Base-by-base conservation (phyloP, 1,284 basidiomycete genomes). In the Leccinum cinnamomeum region DNA sequence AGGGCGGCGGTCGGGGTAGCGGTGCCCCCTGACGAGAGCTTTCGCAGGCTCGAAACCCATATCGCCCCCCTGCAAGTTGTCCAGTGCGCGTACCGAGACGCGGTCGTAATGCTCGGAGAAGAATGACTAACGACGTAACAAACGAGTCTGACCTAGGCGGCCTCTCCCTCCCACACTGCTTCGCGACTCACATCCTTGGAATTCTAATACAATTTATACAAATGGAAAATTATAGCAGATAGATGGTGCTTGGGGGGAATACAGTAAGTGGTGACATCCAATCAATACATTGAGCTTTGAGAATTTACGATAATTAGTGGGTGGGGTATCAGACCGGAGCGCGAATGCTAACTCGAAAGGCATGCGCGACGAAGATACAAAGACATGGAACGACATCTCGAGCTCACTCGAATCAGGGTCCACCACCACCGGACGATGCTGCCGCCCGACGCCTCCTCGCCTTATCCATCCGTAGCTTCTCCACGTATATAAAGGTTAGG, bases 401-500 rank as follows among this genome's bases (percentile, higher is more conserved):
- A 53, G 23, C 16, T 53, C 16, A n/a, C 35, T 46, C 20, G 18
- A 12, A 57, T 68, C 33, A 70, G 5, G 62, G 63, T 35, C 33
- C 33, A 12, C 64, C 64, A 4, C 70, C 70, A 25, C 70, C 70
- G 0, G 68, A 62, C 18, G 58, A 66, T 5, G 55, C 63, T 35
- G 56, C 61, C 0, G 0, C 35, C 46, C 51, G 51, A 7, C 28
- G 51, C 30, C 62, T 67, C 20, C 1, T 23, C 54, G 75, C 72
- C 55, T 39, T 65, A 44, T 75, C 71, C 65, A 63, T 70, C 25
- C 78, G 70, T 16, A 75, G 37, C 53, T 76, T 76, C 54, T 79
- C 76, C 20, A 77, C 66, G 25, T 76, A 79, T 39, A 79, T 28
- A 28, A 28, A 28, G 25, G 25, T 28, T 28, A 28, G 25, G 16